phyloP scores from a whole-genome alignment of 1,139 yeast genomes.

The Kodamaea anthophila region DNA sequence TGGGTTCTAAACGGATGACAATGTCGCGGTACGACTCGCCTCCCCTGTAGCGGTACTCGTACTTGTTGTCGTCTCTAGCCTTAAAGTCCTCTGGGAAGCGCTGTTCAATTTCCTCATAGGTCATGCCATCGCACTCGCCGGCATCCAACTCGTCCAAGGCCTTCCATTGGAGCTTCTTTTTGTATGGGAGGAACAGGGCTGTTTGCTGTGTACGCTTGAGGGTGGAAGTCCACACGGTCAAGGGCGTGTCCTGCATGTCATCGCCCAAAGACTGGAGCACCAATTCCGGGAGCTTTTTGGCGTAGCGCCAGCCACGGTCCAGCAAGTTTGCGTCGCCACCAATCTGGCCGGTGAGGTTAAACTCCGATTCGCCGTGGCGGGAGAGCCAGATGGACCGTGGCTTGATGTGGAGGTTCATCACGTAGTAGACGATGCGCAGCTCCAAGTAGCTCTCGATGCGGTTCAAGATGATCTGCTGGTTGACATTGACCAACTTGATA shows the following conservation, averaged over 20 bases:
- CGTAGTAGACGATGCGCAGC: constrained; percentile 88
- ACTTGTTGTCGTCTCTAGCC: constrained; percentile 93
- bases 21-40: constrained; percentile 97
- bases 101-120: constrained; percentile 73
- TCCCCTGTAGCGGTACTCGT: constrained; percentile 91
- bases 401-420: constrained; percentile 90
- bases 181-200: constrained; percentile 74
- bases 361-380: constrained; percentile 92
- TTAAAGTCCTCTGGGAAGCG: constrained; percentile 89
- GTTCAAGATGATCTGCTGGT: constrained; percentile 82
- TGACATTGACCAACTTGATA: constrained; percentile 81
- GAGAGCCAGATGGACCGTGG: constrained; percentile 91
- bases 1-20: constrained; percentile 89
- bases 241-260: constrained; percentile 53
- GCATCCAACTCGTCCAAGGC: constrained; percentile 97
- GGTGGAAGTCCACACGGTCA: constrained; percentile 97
- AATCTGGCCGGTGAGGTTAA: constrained; percentile 86
- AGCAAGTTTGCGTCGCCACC: constrained; percentile 93
- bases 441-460: constrained; percentile 84
- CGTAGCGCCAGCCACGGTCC: constrained; percentile 81
- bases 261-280: constrained; percentile 68
- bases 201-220: constrained; percentile 90
- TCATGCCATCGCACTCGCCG: constrained; percentile 96
- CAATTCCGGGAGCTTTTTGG: constrained; percentile 72
- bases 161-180: constrained; percentile 82